These are phyloP conservation scores for Blumeria graminis DNA, from an alignment of 2,329 filamentous ascomycete genomes.

Conservation along the genomic window DNA sequence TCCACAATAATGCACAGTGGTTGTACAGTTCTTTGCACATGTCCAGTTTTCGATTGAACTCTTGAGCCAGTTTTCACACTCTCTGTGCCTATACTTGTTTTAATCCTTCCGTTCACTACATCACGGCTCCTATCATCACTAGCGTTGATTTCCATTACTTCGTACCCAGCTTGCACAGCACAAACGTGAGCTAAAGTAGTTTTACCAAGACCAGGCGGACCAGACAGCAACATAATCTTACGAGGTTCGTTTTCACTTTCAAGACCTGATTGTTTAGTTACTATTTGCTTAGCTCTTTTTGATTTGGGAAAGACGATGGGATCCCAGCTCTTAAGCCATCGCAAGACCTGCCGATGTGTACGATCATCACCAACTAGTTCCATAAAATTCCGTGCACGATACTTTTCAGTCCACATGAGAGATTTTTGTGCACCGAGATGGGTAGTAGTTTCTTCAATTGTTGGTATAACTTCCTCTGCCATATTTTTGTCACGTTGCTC, in stretches of 20 bases:
- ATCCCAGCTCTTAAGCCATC: conserved; percentile 92
- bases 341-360: conserved; percentile 70
- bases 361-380: conserved; percentile 87
- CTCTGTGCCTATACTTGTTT: conserved; percentile 80
- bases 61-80: conserved; percentile 53
- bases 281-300: conserved; percentile 29
- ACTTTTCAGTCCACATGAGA: conserved; percentile 89
- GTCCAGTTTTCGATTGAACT: conserved; percentile 27
- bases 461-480: conserved; percentile 16
- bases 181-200: conserved; percentile 93
- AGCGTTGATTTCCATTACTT: conserved; percentile 91
- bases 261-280: conserved; percentile 18
- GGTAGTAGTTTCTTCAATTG: conserved; percentile 16
- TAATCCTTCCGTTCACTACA: conserved; percentile 75
- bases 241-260: conserved; percentile 55
- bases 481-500: conserved; percentile 18
- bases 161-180: conserved; percentile 83
- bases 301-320: conserved; percentile 61
- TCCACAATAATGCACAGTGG: conserved; percentile 89
- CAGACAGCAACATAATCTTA: conserved; percentile 76
- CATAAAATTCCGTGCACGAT: conserved; percentile 73
- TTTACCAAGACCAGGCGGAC: conserved; percentile 82
- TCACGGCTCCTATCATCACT: conserved; percentile 80
- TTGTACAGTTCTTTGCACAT: conserved; percentile 45
- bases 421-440: conserved; percentile 17